Evolutionary conservation across 139 green algal species (phyloP).

Genomic region (Auxenochlorella pyrenoidosa): DNA sequence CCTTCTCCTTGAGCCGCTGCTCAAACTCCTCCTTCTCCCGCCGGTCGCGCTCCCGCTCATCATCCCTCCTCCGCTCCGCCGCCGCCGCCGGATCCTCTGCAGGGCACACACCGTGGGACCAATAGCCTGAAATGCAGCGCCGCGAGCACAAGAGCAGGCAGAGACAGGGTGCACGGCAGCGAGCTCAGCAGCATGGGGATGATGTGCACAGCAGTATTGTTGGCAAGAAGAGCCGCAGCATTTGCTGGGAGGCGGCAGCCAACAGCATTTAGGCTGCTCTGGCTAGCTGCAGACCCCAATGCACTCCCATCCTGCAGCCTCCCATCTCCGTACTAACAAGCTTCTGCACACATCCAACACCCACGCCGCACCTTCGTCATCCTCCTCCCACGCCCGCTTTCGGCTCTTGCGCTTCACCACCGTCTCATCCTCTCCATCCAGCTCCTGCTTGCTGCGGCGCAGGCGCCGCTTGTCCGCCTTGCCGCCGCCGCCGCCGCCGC

Average conservation of each 20-base stretch:
- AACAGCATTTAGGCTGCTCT: too few species aligned
- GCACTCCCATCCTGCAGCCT: background rate
- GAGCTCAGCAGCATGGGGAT: background rate
- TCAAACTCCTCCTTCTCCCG: conserved; percentile 94
- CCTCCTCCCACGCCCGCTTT: conserved; percentile 80
- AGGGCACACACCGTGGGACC: background rate
- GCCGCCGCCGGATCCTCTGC: conserved; percentile 48
- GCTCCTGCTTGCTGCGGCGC: conserved; percentile 36
- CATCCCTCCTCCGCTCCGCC: conserved; percentile 41
- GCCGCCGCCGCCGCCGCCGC: background rate
- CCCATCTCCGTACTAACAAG: too few species aligned
- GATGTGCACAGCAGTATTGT: too few species aligned
- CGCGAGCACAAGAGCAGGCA: background rate
- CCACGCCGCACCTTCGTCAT: conserved; percentile 49
- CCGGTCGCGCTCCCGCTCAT: conserved; percentile 57
- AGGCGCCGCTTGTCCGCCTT: conserved; percentile 22
- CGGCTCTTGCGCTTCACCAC: conserved; percentile 31
- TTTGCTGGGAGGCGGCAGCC: too few species aligned
- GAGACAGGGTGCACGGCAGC: background rate
- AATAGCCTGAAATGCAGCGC: background rate
- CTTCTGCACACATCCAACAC: background rate
- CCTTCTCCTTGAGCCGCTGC: conserved; percentile 70
- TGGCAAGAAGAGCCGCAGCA: too few species aligned
- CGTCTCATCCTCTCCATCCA: conserved; percentile 34
- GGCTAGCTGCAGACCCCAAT: background rate